Percentiles rank a stretch among this genome's conserved stretches.
These are phyloP conservation scores for Fusarium neocosmosporiellum DNA, from an alignment of 2,329 filamentous ascomycete species.

Conservation along the genomic window DNA sequence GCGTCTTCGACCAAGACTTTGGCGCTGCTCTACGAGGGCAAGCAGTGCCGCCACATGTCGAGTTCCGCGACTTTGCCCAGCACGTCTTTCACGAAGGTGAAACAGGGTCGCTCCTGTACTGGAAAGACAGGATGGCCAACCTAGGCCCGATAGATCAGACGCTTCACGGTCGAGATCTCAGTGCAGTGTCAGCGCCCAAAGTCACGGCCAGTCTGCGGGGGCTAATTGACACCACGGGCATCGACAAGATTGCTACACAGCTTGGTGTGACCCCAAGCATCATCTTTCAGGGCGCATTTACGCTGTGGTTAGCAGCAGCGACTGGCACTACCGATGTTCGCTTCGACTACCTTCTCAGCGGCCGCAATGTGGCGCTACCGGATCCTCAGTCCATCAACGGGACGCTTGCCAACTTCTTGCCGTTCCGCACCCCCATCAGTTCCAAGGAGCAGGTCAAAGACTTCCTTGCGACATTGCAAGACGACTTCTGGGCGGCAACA, in stretches of 20 bases:
- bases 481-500: conserved; percentile 11
- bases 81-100: conserved; percentile 23
- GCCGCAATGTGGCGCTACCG: conserved; percentile 50
- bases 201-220: not conserved
- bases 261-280: conserved; percentile 47
- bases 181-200: not conserved
- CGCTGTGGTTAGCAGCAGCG: conserved; percentile 42
- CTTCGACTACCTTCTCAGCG: conserved; percentile 52
- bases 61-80: conserved; percentile 44
- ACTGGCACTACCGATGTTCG: conserved; percentile 36
- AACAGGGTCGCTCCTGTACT: not conserved
- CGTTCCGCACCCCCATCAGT: conserved; percentile 1
- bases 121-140: conserved; percentile 23
- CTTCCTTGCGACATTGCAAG: conserved; percentile 5
- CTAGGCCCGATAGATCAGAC: conserved; percentile 36
- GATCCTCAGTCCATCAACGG: conserved; percentile 52
- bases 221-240: not conserved
- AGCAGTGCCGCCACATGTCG: conserved; percentile 13
- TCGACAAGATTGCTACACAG: conserved; percentile 35
- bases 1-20: conserved; percentile 51
- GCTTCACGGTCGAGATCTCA: not conserved
- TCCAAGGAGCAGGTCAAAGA: not conserved
- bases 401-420: conserved; percentile 50
- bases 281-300: conserved; percentile 51
- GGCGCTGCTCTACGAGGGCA: conserved; percentile 31